These are phyloP conservation scores for Biscogniauxia marginata DNA, from an alignment of 2,329 filamentous ascomycete genomes.

Conservation along the genomic window DNA sequence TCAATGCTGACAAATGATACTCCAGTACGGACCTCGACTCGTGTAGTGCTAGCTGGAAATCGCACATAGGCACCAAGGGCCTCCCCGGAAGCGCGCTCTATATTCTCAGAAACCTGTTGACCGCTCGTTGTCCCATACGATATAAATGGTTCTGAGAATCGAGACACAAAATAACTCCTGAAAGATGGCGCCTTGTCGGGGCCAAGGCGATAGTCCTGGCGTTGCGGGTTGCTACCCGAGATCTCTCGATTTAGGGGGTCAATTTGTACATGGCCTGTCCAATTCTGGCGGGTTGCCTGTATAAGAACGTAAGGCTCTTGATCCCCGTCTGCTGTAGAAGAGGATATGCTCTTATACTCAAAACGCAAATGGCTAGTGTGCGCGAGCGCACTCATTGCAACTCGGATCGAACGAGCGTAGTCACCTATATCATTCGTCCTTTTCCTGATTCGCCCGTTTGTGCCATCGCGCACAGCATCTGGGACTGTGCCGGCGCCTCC, in stretches of 20 bases:
- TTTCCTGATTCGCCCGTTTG: slow-evolving; percentile 39
- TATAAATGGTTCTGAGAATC: slow-evolving; percentile 43
- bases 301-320: slow-evolving; percentile 39
- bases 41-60: slow-evolving; percentile 30
- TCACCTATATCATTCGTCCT: slow-evolving; percentile 8
- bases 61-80: slow-evolving; percentile 39
- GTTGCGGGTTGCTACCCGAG: slow-evolving; percentile 43
- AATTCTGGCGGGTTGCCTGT: slow-evolving; percentile 45
- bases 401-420: slow-evolving; percentile 25
- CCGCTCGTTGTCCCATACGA: slow-evolving; percentile 37
- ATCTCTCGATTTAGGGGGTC: slow-evolving; percentile 37
- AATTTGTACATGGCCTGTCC: slow-evolving; percentile 43
- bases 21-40: slow-evolving; percentile 45
- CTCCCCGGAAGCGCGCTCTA: slow-evolving; percentile 31
- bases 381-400: slow-evolving; percentile 41
- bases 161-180: slow-evolving; percentile 45
- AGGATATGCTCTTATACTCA: slow-evolving; percentile 31
- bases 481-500: slow-evolving; percentile 40
- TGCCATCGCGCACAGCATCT: slow-evolving; percentile 35
- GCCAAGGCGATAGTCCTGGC: slow-evolving; percentile 46
- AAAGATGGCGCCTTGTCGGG: slow-evolving; percentile 41
- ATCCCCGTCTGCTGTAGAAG: neutral
- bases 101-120: slow-evolving; percentile 23
- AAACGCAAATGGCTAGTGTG: slow-evolving; percentile 43
- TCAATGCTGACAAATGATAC: slow-evolving; percentile 47